Base-by-base conservation (phyloP, 257 asterid genomes). In the Striga asiatica region DNA sequence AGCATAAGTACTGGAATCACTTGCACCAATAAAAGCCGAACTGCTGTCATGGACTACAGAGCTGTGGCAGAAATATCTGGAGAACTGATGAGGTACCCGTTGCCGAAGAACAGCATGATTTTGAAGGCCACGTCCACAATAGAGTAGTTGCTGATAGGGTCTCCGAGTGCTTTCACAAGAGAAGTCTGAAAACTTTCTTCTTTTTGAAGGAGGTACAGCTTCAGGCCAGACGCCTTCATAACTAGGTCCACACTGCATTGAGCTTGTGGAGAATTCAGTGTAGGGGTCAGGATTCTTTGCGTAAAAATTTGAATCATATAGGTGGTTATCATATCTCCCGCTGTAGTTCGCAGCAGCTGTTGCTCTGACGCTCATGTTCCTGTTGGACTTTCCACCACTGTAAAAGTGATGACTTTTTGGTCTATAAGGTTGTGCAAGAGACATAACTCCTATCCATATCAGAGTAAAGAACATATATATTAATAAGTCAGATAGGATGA, bases 151-250 rank as follows among this genome's bases (percentile, higher is more conserved):
- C 43, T 84, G 82, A 73, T 67, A 71, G 37, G 81, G 72, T 67
- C 71, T 70, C 50, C 68, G 73, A 31, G 55, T 46, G 52, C 43
- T 67, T 63, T 77, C 94, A 66, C 66, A 65, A 56, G 83, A 58
- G 37, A 78, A 68, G 64, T 61, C 57, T n/a, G 80, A 71, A 50
- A 83, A 39, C 78, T 82, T 87, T 74, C 95, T 84, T 75, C 76
- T 80, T 71, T 87, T 87, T 1, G 70, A 48, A 62, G 89, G 72
- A 57, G 80, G 78, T n/a, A 67, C 61, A 23, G 50, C 52, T 17
- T 81, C 93, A 41, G 76, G 73, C 67, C 70, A 64, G 47, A 56
- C 65, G 39, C 43, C 59, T 41, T 60, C 71, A 64, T 67, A 67
- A 51, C 28, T 73, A 45, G 69, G 55, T 61, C 67, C 68, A 54